These are phyloP conservation scores for Blepharisma japonicum DNA, from an alignment of 73 alveolate species.

Conservation along the genomic window DNA sequence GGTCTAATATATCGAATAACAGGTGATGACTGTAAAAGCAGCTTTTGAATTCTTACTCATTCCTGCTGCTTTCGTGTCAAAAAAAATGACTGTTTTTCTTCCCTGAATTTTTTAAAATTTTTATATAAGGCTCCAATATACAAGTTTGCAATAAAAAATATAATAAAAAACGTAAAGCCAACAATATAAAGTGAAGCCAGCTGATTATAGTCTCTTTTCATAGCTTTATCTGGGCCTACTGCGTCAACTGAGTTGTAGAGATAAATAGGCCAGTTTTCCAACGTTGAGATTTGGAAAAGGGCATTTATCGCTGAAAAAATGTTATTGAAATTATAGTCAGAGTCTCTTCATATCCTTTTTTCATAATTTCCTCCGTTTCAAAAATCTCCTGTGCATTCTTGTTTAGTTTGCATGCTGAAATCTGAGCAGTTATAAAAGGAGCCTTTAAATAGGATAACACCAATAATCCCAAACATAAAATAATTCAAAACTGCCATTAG, in stretches of 20 bases:
- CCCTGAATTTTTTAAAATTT: slow-evolving; percentile 53
- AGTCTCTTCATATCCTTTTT: slow-evolving; percentile 38
- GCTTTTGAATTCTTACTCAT: slow-evolving; percentile 60
- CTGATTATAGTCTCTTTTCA: slow-evolving; percentile 43
- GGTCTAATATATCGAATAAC: slow-evolving; percentile 31
- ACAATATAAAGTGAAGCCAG: slow-evolving; percentile 40
- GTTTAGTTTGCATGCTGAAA: slow-evolving; percentile 10
- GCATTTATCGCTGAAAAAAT: slow-evolving; percentile 51
- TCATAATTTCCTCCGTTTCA: slow-evolving; percentile 41
- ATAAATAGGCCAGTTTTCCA: slow-evolving; percentile 61
- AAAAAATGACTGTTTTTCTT: slow-evolving; percentile 48
- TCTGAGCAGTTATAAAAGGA: slow-evolving; percentile 38
- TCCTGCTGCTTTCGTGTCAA: slow-evolving; percentile 49
- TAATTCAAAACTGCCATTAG: slow-evolving; percentile 59
- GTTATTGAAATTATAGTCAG: slow-evolving; percentile 57
- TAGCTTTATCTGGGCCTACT: slow-evolving; percentile 32
- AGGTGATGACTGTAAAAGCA: slow-evolving; percentile 32
- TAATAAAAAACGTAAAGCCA: slow-evolving; percentile 51
- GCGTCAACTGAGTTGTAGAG: slow-evolving; percentile 32
- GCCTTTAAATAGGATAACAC: slow-evolving; percentile 68
- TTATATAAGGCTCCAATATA: slow-evolving; percentile 59
- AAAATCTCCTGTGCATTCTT: slow-evolving; percentile 50
- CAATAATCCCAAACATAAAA: slow-evolving; percentile 69
- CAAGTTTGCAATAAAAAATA: slow-evolving; percentile 65
- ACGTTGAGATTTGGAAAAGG: slow-evolving; percentile 63